Base-by-base conservation (phyloP, 768 basidiomycete species). In the Asterophora parasitica region DNA sequence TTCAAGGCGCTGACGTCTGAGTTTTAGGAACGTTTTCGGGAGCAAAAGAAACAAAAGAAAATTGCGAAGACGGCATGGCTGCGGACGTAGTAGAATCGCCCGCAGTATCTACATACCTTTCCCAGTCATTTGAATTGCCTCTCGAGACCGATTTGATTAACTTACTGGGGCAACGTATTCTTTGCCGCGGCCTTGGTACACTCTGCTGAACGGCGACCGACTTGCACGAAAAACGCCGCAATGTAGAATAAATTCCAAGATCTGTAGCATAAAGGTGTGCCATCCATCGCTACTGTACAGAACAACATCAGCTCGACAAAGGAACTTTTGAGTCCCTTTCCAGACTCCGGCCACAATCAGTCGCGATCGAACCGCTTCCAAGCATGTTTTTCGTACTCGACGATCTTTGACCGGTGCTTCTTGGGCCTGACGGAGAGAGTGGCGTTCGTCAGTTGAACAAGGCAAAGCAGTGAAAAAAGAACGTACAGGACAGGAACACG, bases 51-150 rank as follows among this genome's bases (percentile, higher is more conserved):
- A 54, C 66, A 72, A 60, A 91, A 91, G 72, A 92, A 91, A 68
- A 81, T 90, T 7, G 87, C 88, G 32, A 91, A 90, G 71, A 91
- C 88, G 1, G 89, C 89, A 7, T 92, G 88, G 89, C 62, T 92
- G 57, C 81, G 89, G 61, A 86, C 82, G 56, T 87, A 53, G 42
- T 17, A 54, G 52, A 42, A 32, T 15, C 17, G 19, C 30, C 19
- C 17, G 13, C 17, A 8, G 19, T 17, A 28, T 20, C 3, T 26
- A 39, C 19, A 40, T 40, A 40, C 13, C 10, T 26, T 23, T 23
- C 23, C 23, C 23, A 33, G 8, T 33, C 32, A 33, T n/a, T n/a
- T n/a, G n/a, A n/a, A n/a, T 4, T 33, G 11, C 9, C 9, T 33
- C 3, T 10, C 32, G n/a, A 11, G 9, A 10, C 9, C n/a, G n/a